Conservation (phyloP, 495 filamentous ascomycete species). For the Lasiosphaeriaceae sp. region DNA sequence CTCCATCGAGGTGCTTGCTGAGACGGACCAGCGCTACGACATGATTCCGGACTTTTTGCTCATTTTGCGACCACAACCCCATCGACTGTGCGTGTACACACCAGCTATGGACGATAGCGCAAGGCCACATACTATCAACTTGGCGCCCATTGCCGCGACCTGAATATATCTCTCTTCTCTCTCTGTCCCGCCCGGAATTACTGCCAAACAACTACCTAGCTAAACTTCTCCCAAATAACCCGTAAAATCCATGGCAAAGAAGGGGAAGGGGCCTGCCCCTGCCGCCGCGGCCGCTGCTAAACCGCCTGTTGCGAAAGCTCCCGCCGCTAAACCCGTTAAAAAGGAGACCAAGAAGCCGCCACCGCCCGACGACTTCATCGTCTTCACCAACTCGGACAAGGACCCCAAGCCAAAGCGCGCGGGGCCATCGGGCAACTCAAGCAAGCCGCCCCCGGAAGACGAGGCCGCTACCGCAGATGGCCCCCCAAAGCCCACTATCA, state of each 20-base stretch:
- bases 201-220: background rate
- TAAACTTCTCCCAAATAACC: background rate
- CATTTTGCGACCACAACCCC: no score
- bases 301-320: constrained; percentile 1
- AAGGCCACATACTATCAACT: no score
- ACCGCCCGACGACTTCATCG: constrained; percentile 60
- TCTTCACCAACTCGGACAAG: constrained; percentile 63
- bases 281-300: constrained; percentile 19
- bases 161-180: no score
- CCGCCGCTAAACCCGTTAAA: constrained; percentile 24
- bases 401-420: constrained; percentile 47
- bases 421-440: constrained; percentile 23
- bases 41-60: no score
- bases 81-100: no score
- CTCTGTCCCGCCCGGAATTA: background rate
- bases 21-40: no score
- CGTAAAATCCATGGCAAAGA: constrained; percentile 38
- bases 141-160: no score
- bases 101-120: no score
- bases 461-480: constrained; percentile 32
- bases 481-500: constrained; percentile 74
- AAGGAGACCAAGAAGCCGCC: constrained; percentile 31
- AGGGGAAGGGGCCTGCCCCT: constrained; percentile 43
- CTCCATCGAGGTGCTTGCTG: no score
- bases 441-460: constrained; percentile 19